Evolutionary conservation across 176 grass and related monocot species (phyloP).

Genomic region (Musa itinerans): DNA sequence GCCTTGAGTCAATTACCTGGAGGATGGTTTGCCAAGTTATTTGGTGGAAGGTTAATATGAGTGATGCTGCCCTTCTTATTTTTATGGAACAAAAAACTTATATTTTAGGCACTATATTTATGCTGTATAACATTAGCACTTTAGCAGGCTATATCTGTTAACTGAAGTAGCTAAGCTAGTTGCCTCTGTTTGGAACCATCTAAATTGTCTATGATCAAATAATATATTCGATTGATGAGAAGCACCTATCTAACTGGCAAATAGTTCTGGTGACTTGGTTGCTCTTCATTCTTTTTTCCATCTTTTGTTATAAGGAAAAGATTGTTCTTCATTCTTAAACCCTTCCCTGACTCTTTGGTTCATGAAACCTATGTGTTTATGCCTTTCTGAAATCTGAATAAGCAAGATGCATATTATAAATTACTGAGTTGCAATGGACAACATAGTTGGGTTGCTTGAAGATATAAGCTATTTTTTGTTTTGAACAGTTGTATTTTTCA

Average conservation of each 20-base stretch:
- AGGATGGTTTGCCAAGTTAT: slow-evolving; percentile 78
- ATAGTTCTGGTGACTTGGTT: not conserved
- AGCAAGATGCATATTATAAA: not conserved
- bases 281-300: not conserved
- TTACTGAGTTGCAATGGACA: too few relatives aligned
- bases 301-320: not conserved
- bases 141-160: not conserved
- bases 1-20: slow-evolving; percentile 88
- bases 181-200: not conserved
- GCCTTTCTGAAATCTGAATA: not conserved
- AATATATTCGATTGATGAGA: not conserved
- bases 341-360: not conserved
- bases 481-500: too few relatives aligned
- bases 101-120: not conserved
- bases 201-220: not conserved
- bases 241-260: not conserved
- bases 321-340: not conserved
- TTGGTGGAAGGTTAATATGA: slow-evolving; percentile 90
- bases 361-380: not conserved
- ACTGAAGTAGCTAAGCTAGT: not conserved
- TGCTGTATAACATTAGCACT: not conserved
- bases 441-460: too few relatives aligned
- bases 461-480: too few relatives aligned
- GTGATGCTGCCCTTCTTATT: slow-evolving; percentile 3
- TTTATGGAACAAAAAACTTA: not conserved